phyloP scores from a whole-genome alignment of 2,329 filamentous ascomycete species.

The Apiospora marii region DNA sequence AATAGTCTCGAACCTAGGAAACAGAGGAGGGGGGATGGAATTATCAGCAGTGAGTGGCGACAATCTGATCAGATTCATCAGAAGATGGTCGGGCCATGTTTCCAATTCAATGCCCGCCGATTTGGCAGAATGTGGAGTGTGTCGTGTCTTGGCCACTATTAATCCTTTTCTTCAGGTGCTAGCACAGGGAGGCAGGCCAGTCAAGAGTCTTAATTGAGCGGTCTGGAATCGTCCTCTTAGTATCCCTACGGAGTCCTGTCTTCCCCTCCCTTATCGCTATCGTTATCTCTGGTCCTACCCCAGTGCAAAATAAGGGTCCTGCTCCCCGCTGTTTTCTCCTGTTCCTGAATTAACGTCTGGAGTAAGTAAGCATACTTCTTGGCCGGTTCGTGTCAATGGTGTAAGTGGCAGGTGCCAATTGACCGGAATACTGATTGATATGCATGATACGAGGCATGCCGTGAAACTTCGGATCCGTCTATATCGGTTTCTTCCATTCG shows the following conservation, averaged over 20 bases:
- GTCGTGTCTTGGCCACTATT: slow-evolving; percentile 18
- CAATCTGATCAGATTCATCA: slow-evolving; percentile 20
- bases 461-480: not conserved
- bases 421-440: not conserved
- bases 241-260: not conserved
- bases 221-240: not conserved
- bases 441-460: not conserved
- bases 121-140: slow-evolving; percentile 15
- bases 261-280: not conserved
- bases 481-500: not conserved
- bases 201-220: slow-evolving; percentile 13
- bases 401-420: not conserved
- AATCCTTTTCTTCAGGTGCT: not conserved
- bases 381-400: not conserved
- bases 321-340: slow-evolving; percentile 2
- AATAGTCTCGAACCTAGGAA: not conserved
- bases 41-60: slow-evolving; percentile 3
- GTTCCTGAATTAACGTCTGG: not conserved
- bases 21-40: slow-evolving; percentile 12
- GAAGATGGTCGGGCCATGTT: slow-evolving; percentile 20
- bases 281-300: not conserved
- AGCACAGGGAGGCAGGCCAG: not conserved
- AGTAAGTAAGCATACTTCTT: slow-evolving; percentile 8
- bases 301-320: slow-evolving; percentile 11
- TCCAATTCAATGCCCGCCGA: slow-evolving; percentile 10